A percentile compares a stretch with the other conserved stretches of the same genome.
These are phyloP conservation scores for Colletotrichum sojae DNA, from an alignment of 2,329 filamentous ascomycete genomes.

Conservation along the genomic window DNA sequence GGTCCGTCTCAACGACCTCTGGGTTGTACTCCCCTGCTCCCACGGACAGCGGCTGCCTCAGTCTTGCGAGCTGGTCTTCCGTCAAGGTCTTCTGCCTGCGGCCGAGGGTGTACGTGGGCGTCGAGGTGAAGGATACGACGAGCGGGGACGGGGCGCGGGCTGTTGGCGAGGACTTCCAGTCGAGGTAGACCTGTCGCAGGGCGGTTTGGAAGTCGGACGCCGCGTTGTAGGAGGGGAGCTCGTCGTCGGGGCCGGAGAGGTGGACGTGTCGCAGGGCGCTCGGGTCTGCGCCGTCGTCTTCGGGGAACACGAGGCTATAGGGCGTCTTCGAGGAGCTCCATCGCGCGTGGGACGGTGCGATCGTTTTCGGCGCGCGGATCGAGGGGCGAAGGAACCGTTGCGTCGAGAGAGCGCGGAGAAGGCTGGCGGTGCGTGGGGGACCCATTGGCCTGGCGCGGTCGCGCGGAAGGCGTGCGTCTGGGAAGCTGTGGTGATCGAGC, in stretches of 20 bases:
- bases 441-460: too few species aligned
- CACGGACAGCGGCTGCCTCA: slow-evolving; percentile 56
- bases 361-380: background rate
- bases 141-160: slow-evolving; percentile 71
- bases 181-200: slow-evolving; percentile 51
- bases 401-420: background rate
- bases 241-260: slow-evolving; percentile 11
- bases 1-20: slow-evolving; percentile 78
- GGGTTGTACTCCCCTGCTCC: slow-evolving; percentile 57
- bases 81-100: slow-evolving; percentile 78
- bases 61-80: slow-evolving; percentile 58
- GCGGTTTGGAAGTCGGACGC: slow-evolving; percentile 40
- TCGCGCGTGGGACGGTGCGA: slow-evolving; percentile 6
- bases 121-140: slow-evolving; percentile 86
- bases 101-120: slow-evolving; percentile 90
- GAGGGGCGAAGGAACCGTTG: background rate
- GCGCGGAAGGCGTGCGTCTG: too few species aligned
- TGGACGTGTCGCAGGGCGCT: slow-evolving; percentile 37
- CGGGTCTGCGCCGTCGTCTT: slow-evolving; percentile 22
- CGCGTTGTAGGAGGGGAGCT: slow-evolving; percentile 28
- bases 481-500: too few species aligned
- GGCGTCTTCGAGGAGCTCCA: slow-evolving; percentile 26
- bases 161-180: slow-evolving; percentile 50
- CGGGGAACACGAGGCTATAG: slow-evolving; percentile 25
- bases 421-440: background rate